A percentile compares a stretch with the other conserved stretches of the same genome.
Conservation (phyloP, 2,329 filamentous ascomycete species). For the Didymella sp. region DNA sequence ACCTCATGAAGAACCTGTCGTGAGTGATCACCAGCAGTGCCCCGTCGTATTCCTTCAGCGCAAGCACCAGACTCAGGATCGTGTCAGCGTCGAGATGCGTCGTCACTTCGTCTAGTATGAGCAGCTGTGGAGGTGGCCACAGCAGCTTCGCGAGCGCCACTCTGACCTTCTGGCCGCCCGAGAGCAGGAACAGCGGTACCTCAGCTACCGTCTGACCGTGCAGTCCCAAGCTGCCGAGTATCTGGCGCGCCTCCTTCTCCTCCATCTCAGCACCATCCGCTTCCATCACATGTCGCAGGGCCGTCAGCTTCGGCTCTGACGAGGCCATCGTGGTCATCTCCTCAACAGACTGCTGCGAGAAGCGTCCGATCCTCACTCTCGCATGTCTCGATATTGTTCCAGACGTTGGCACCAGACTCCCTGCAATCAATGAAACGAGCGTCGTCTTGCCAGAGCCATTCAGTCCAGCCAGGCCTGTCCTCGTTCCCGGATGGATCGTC, state of each 20-base stretch:
- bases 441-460: constrained; percentile 87
- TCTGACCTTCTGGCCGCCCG: constrained; percentile 75
- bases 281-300: constrained; percentile 67
- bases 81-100: constrained; percentile 87
- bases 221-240: constrained; percentile 74
- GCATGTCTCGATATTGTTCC: constrained; percentile 72
- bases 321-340: constrained; percentile 65
- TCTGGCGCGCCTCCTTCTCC: constrained; percentile 71
- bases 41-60: constrained; percentile 72
- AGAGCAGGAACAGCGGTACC: constrained; percentile 74
- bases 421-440: constrained; percentile 68
- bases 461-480: constrained; percentile 76
- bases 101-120: constrained; percentile 81
- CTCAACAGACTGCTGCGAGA: constrained; percentile 81
- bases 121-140: constrained; percentile 71
- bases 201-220: constrained; percentile 74
- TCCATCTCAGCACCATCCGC: constrained; percentile 59
- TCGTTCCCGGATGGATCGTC: constrained; percentile 74
- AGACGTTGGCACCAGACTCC: constrained; percentile 59
- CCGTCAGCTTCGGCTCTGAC: constrained; percentile 64
- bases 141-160: constrained; percentile 72
- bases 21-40: constrained; percentile 81
- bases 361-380: constrained; percentile 74
- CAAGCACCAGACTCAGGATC: constrained; percentile 72
- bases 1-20: constrained; percentile 79